A percentile compares a stretch with the other conserved stretches of the same genome.
phyloP scores from a whole-genome alignment of 176 grass and related monocot genomes.

The Aegilops longissima region DNA sequence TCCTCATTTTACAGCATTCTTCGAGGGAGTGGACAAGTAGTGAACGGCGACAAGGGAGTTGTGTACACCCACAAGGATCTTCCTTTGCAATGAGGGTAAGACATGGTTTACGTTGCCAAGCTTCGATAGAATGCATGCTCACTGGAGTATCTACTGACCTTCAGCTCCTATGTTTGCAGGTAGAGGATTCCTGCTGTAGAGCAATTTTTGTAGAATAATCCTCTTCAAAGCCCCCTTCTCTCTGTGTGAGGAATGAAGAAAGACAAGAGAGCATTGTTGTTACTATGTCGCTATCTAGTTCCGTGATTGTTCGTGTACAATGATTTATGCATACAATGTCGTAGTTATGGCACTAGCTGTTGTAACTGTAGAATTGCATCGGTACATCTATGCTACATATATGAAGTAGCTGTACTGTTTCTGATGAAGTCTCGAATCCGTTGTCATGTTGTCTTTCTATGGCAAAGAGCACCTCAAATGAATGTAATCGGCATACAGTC shows the following conservation, averaged over 20 bases:
- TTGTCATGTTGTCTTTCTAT: background rate
- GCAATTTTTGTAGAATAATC: conserved; percentile 20
- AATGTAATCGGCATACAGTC: background rate
- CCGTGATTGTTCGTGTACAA: background rate
- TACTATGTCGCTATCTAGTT: background rate
- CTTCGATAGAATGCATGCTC: background rate
- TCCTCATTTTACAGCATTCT: conserved; percentile 64
- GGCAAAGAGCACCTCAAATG: background rate
- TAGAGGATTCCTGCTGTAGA: background rate
- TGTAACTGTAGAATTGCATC: conserved; percentile 9
- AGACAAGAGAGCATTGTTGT: background rate
- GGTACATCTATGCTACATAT: conserved; percentile 1
- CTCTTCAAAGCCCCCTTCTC: background rate
- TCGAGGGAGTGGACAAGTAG: conserved; percentile 86
- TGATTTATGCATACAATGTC: conserved; percentile 11
- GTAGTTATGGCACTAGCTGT: background rate
- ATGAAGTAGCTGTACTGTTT: background rate
- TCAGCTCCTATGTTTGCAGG: conserved; percentile 14
- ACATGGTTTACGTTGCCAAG: background rate
- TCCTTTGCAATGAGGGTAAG: conserved; percentile 59
- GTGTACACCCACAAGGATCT: conserved; percentile 92
- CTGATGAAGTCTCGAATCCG: background rate
- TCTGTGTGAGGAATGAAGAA: background rate
- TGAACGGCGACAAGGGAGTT: conserved; percentile 88
- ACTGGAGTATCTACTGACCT: background rate